phyloP scores from a whole-genome alignment of 371 early-diverging fungal genomes.

The Lichtheimia ornata region DNA sequence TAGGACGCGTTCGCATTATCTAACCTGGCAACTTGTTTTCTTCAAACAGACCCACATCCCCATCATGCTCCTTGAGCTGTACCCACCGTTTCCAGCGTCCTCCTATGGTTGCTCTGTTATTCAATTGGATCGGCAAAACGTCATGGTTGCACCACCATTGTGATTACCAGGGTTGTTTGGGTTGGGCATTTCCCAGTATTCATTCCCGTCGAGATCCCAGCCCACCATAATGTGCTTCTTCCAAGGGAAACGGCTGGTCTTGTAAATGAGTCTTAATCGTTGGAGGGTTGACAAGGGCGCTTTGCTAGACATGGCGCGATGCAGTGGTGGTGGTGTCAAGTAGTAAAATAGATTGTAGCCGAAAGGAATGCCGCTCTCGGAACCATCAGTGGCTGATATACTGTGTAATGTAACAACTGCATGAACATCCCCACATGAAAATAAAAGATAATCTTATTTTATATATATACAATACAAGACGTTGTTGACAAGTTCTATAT shows the following conservation, averaged over 20 bases:
- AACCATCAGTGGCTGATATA: no score
- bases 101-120: constrained; percentile 15
- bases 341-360: no score
- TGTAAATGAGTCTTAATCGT: constrained; percentile 31
- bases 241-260: constrained; percentile 52
- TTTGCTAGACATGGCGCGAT: constrained; percentile 1
- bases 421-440: no score
- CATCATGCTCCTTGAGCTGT: constrained; percentile 32
- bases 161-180: constrained; percentile 42
- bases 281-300: constrained; percentile 11
- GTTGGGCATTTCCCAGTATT: constrained; percentile 74
- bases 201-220: constrained; percentile 64
- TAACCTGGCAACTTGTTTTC: constrained; percentile 64
- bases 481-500: no score
- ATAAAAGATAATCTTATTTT: no score
- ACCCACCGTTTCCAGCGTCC: constrained; percentile 53
- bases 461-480: no score
- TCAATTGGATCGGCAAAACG: background rate
- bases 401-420: no score
- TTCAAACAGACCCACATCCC: constrained; percentile 37
- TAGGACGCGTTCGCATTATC: constrained; percentile 1
- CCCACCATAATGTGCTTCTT: constrained; percentile 61
- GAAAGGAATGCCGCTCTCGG: no score
- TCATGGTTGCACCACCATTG: background rate
- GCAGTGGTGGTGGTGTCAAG: background rate